These are phyloP conservation scores for Ordospora colligata DNA, from an alignment of 371 early-diverging fungal species.

Conservation along the genomic window DNA sequence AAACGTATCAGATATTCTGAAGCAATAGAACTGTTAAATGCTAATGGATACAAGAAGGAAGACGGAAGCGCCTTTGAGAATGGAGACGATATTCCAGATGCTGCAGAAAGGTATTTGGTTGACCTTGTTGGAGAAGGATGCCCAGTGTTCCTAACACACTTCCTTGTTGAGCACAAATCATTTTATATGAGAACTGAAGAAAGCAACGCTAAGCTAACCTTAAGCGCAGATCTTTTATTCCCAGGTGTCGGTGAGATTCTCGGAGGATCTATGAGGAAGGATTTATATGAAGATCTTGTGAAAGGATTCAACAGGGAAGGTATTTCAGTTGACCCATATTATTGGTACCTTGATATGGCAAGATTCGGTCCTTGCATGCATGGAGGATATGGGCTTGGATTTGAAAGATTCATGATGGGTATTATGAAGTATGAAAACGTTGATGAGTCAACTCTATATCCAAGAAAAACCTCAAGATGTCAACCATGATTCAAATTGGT, in stretches of 20 bases:
- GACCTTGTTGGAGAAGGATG: slow-evolving; percentile 74
- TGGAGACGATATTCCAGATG: slow-evolving; percentile 98
- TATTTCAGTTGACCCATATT: slow-evolving; percentile 85
- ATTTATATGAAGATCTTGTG: slow-evolving; percentile 74
- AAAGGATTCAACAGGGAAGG: slow-evolving; percentile 89
- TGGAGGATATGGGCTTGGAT: slow-evolving; percentile 96
- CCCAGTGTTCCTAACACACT: slow-evolving; percentile 88
- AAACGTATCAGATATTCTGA: slow-evolving; percentile 86
- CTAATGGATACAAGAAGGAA: slow-evolving; percentile 74
- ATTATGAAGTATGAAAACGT: slow-evolving; percentile 74
- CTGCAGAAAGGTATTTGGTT: slow-evolving; percentile 91
- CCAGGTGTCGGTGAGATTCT: slow-evolving; percentile 98
- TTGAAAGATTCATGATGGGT: slow-evolving; percentile 96
- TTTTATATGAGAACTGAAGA: slow-evolving; percentile 93
- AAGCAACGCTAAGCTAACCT: slow-evolving; percentile 74
- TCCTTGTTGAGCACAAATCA: slow-evolving; percentile 94
- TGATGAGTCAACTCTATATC: slow-evolving; percentile 83
- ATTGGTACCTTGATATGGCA: slow-evolving; percentile 97
- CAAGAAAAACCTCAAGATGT: slow-evolving; percentile 76
- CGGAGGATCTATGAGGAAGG: slow-evolving; percentile 96
- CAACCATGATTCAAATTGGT: slow-evolving; percentile 50
- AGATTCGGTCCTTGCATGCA: slow-evolving; percentile 92
- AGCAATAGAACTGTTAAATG: slow-evolving; percentile 77
- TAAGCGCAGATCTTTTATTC: slow-evolving; percentile 93
- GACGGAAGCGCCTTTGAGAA: slow-evolving; percentile 76